phyloP scores from a whole-genome alignment of 352 stramenopile species.

The Globisporangium lucens region DNA sequence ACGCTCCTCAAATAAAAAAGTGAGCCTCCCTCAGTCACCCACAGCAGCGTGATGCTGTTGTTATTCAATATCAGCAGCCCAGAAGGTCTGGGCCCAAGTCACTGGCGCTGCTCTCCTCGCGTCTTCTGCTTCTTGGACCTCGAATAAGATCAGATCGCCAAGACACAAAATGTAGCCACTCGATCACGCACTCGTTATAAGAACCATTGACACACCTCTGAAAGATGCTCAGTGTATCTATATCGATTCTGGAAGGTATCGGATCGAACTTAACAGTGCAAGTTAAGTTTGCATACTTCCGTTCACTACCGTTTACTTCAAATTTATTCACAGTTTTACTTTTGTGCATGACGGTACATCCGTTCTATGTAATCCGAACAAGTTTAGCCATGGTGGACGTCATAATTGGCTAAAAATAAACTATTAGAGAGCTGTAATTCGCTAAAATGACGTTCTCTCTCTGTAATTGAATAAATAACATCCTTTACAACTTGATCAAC shows the following conservation, averaged over 20 bases:
- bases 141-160: slow-evolving; percentile 4
- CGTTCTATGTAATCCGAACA: too few species aligned
- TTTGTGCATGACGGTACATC: too few species aligned
- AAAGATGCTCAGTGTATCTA: background rate
- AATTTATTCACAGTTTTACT: too few species aligned
- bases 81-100: background rate
- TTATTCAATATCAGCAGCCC: background rate
- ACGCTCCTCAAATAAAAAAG: background rate
- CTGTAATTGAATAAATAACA: background rate
- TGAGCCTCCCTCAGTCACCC: background rate
- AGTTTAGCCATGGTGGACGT: too few species aligned
- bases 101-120: background rate
- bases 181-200: background rate
- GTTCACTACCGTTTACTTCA: too few species aligned
- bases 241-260: background rate
- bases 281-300: too few species aligned
- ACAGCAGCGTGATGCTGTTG: background rate
- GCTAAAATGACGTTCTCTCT: background rate
- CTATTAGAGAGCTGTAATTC: background rate
- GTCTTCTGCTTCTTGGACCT: background rate
- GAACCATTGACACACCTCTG: background rate
- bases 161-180: background rate
- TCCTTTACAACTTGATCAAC: background rate
- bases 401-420: background rate
- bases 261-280: background rate